phyloP scores from a whole-genome alignment of 2,329 filamentous ascomycete genomes.

The Talaromyces sp. region DNA sequence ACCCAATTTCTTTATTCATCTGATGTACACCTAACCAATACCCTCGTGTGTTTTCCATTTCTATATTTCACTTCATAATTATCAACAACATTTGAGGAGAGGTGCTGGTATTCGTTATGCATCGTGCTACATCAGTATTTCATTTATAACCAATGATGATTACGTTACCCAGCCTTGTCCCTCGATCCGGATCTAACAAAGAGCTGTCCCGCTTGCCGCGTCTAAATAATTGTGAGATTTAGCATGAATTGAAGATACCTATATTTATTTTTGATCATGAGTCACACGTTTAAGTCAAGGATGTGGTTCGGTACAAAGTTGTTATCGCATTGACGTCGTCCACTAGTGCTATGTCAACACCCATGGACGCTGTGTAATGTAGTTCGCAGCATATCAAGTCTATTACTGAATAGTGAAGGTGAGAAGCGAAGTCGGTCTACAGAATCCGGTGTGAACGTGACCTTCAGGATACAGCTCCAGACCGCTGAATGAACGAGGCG shows the following conservation, averaged over 20 bases:
- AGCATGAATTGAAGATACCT: not conserved
- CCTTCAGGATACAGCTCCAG: not conserved
- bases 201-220: not conserved
- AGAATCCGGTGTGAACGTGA: not conserved
- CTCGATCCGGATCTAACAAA: not conserved
- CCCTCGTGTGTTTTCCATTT: slow-evolving; percentile 2
- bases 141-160: not conserved
- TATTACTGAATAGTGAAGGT: not conserved
- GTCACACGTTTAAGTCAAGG: not conserved
- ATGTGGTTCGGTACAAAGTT: not conserved
- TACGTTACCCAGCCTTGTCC: not conserved
- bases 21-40: slow-evolving; percentile 8
- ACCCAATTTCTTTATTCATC: not conserved
- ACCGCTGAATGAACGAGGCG: not conserved
- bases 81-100: not conserved
- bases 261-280: not conserved
- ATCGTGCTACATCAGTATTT: not conserved
- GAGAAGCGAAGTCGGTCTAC: not conserved
- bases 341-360: not conserved
- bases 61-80: not conserved
- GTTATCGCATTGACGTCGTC: not conserved
- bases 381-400: not conserved
- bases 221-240: not conserved
- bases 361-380: not conserved
- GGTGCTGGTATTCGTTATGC: not conserved